Conservation (phyloP, 2,329 filamentous ascomycete genomes). For the Paraphoma sp. region DNA sequence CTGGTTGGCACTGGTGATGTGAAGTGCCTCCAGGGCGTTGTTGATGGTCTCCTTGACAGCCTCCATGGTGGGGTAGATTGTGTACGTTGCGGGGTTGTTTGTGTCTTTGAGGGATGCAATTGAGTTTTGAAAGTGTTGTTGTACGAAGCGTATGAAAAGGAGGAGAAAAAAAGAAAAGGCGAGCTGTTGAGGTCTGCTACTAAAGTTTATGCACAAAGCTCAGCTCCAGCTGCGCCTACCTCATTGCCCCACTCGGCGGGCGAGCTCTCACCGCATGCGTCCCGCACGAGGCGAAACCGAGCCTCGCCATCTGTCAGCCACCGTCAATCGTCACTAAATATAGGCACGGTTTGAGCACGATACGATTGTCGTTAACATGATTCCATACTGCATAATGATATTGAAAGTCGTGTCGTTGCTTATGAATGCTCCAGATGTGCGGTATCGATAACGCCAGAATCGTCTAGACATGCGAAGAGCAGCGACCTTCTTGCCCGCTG, state of each 20-base stretch:
- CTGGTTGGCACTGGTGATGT: slow-evolving; percentile 45
- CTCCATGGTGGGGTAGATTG: slow-evolving; percentile 43
- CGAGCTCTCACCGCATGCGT: slow-evolving; percentile 29
- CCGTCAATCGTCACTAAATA: slow-evolving; percentile 38
- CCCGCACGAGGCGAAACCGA: slow-evolving; percentile 22
- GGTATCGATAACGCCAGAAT: slow-evolving; percentile 22
- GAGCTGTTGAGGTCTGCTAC: slow-evolving; percentile 18
- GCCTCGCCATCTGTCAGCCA: slow-evolving; percentile 23
- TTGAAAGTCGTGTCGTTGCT: slow-evolving; percentile 6
- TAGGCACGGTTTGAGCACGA: slow-evolving; percentile 13
- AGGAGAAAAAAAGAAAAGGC: slow-evolving; percentile 4
- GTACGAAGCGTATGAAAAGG: background rate
- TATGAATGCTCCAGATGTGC: slow-evolving; percentile 9
- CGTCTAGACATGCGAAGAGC: slow-evolving; percentile 14
- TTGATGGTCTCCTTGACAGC: slow-evolving; percentile 51
- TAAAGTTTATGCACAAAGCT: slow-evolving; percentile 24
- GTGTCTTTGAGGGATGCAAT: slow-evolving; percentile 9
- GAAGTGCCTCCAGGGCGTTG: slow-evolving; percentile 51
- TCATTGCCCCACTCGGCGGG: slow-evolving; percentile 34
- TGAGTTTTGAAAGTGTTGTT: slow-evolving; percentile 1
- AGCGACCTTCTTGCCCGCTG: slow-evolving; percentile 5
- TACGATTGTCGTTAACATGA: slow-evolving; percentile 8
- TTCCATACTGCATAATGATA: slow-evolving; percentile 4
- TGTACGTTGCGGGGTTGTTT: background rate
- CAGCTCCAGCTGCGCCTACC: slow-evolving; percentile 28